Percentiles rank a stretch among this genome's conserved stretches.
Conservation (phyloP, 2,329 filamentous ascomycete genomes). For the Pezicula neosporulosa region DNA sequence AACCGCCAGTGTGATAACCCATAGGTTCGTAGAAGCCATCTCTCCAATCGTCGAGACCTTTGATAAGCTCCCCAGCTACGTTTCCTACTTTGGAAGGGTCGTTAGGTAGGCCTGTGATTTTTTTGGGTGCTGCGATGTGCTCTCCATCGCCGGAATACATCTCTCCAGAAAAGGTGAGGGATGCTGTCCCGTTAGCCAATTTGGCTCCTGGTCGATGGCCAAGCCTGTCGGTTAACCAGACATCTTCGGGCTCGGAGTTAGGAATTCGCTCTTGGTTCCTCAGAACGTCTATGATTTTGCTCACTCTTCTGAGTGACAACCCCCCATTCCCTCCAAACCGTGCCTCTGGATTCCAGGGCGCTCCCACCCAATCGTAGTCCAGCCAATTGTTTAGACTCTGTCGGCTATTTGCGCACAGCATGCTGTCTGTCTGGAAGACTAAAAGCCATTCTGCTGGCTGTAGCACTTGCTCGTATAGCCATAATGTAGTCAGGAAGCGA, state of each 20-base stretch:
- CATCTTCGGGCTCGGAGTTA: conserved; percentile 48
- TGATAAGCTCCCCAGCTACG: conserved; percentile 24
- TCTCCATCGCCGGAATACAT: conserved; percentile 34
- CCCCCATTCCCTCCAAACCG: conserved; percentile 30
- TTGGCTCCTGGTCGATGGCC: conserved; percentile 43
- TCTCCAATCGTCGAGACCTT: conserved; percentile 46
- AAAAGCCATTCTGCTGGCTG: conserved; percentile 47
- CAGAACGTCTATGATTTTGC: conserved; percentile 49
- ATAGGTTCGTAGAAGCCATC: conserved; percentile 53
- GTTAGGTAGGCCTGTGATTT: conserved; percentile 5
- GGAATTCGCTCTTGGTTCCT: conserved; percentile 41
- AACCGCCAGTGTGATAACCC: conserved; percentile 54
- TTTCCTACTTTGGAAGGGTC: conserved; percentile 12
- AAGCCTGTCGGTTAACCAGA: conserved; percentile 52
- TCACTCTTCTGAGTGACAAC: conserved; percentile 46
- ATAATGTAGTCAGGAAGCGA: conserved; percentile 45
- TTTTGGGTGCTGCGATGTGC: conserved; percentile 16
- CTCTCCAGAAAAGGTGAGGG: conserved; percentile 48
- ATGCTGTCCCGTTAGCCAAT: conserved; percentile 48
- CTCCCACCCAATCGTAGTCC: conserved; percentile 39
- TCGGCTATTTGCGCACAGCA: conserved; percentile 47
- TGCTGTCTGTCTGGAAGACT: conserved; percentile 50
- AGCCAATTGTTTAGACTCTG: conserved; percentile 46
- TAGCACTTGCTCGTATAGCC: conserved; percentile 45
- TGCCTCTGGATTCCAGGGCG: conserved; percentile 27